phyloP scores from a whole-genome alignment of 2,329 filamentous ascomycete species.

The Pyrenochaeta sp. region DNA sequence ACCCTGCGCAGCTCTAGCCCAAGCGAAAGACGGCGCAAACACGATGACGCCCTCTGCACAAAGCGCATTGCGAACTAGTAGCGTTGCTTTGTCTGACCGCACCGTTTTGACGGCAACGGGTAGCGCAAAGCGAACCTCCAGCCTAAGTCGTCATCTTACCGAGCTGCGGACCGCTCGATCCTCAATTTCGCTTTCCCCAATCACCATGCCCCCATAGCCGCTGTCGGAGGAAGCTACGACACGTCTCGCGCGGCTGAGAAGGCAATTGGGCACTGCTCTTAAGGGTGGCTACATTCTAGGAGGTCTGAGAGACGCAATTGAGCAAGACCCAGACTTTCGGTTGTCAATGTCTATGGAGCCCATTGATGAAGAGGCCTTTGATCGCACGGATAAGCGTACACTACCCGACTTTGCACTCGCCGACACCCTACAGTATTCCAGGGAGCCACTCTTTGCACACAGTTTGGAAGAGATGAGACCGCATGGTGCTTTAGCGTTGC shows the following conservation, averaged over 20 bases:
- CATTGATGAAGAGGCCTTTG: conserved; percentile 18
- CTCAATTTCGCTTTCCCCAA: conserved; percentile 12
- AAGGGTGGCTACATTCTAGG: conserved; percentile 12
- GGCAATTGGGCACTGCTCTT: conserved; percentile 5
- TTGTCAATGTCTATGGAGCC: conserved; percentile 12
- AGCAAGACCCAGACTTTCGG: conserved; percentile 11
- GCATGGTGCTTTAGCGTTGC: conserved; percentile 27
- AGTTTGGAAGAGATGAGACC: conserved; percentile 23
- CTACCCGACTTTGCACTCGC: conserved; percentile 14
- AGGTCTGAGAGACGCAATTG: conserved; percentile 11
- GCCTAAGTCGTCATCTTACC: conserved; percentile 12
- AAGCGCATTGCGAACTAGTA: conserved; percentile 1
- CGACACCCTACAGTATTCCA: conserved; percentile 19
- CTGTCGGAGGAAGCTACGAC: conserved; percentile 8
- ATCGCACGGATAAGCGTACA: conserved; percentile 12
- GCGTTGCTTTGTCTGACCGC: conserved; percentile 4
- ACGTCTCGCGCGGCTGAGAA: conserved; percentile 7
- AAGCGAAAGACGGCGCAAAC: conserved; percentile 8
- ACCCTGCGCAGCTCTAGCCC: conserved; percentile 6
- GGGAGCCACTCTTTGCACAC: conserved; percentile 21
- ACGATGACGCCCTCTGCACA: conserved; percentile 3
- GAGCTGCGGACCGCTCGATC: conserved; percentile 16
- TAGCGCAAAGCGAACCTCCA: conserved; percentile 14
- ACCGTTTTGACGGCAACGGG: conserved; percentile 3
- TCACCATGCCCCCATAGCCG: conserved; percentile 10